Evolutionary conservation across 164 flowering plant species (phyloP), one percentile per base, ranked within the genome.

Genomic region (Houttuynia cordata): DNA sequence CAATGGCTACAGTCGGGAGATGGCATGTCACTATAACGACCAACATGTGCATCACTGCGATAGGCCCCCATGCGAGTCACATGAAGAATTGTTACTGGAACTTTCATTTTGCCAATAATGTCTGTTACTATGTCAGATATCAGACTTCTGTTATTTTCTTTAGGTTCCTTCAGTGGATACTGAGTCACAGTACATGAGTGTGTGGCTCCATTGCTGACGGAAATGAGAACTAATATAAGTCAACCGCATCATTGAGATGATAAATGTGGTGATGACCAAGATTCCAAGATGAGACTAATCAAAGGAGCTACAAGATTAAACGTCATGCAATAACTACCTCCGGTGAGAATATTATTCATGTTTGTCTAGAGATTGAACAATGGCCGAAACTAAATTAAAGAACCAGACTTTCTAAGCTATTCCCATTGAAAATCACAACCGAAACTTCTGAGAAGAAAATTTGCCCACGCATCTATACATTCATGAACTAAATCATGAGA

Each of bases 1-100:
- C 97, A 91, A 67, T 91, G 97, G 79, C 93, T 87, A 65, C 97
- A 91, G 64, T 91, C 97, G 8, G 84, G 77, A 10, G 57, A 54
- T 22, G 57, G 30, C 15, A 25, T 54, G 30, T 54, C 57, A 54
- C 57, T 52, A 30, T 34, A 54, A 17, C 20, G 18, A 54, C 57
- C 57, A 3, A 54, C 57, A 54, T 54, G 57, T 54, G 24, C 96
- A 74, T 91, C 97, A 58, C 85, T 80, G 51, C 96, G 76, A 50
- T 67, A 82, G 59, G 93, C 81, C 15, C 76, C 78, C 91, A 89
- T 83, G 24, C 78, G 69, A 34, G 96, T 84, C 41, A 86, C 79
- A 53, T 75, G 81, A 65, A 89, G 70, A 62, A 81, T 76, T 17
- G 78, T 78, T 3, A 78, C 88, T 10, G 89, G 87, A 64, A 70